Evolutionary conservation across 1,139 yeast genomes (phyloP).

Genomic region (Yamadazyma songkhlaensis): DNA sequence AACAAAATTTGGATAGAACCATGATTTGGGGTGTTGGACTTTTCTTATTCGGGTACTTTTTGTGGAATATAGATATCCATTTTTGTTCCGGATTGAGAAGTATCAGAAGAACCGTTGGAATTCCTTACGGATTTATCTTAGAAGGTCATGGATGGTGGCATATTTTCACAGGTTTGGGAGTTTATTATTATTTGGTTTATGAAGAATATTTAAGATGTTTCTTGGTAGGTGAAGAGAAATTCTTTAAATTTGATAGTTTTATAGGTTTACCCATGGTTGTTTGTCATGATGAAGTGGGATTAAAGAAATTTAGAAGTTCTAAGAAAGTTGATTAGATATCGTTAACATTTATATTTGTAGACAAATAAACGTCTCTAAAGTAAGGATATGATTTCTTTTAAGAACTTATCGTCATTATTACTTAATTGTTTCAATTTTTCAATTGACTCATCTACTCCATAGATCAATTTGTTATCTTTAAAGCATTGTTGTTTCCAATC

Average conservation of each 20-base stretch:
- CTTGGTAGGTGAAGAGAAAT: conserved; percentile 49
- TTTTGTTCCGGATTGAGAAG: conserved; percentile 64
- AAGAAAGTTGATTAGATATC: background rate
- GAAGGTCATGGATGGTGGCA: conserved; percentile 99
- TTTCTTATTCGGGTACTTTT: conserved; percentile 68
- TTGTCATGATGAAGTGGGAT: conserved; percentile 31
- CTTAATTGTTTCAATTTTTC: conserved; percentile 33
- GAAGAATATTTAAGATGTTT: conserved; percentile 68
- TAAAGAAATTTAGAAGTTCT: conserved; percentile 17
- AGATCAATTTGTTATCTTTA: conserved; percentile 30
- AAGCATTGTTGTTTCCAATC: conserved; percentile 58
- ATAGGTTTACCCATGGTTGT: conserved; percentile 38
- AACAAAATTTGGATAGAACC: conserved; percentile 47
- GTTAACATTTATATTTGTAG: background rate
- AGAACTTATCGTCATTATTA: conserved; percentile 33
- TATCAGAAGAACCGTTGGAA: conserved; percentile 65
- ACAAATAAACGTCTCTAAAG: conserved; percentile 16
- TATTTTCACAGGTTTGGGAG: conserved; percentile 75
- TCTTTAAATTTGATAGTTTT: conserved; percentile 53
- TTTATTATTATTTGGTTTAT: conserved; percentile 57
- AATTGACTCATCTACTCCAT: conserved; percentile 34
- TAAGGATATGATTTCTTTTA: conserved; percentile 38
- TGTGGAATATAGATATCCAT: conserved; percentile 87
- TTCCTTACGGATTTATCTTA: conserved; percentile 83
- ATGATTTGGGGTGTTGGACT: conserved; percentile 60